phyloP scores from a whole-genome alignment of 2,329 filamentous ascomycete genomes.

The Aspergillus intermedius region DNA sequence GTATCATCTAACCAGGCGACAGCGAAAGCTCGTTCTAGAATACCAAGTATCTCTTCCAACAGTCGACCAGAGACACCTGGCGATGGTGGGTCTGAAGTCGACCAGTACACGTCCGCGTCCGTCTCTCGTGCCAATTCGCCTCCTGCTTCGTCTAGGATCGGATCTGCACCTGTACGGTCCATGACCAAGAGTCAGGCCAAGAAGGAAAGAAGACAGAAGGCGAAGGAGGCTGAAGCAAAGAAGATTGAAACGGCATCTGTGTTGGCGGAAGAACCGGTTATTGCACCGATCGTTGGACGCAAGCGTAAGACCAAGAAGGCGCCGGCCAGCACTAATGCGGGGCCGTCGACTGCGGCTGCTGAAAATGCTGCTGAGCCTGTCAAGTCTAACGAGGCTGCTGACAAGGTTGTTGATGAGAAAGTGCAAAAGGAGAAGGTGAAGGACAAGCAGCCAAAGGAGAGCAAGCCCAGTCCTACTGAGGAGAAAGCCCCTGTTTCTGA shows the following conservation, averaged over 20 bases:
- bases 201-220: slow-evolving; percentile 50
- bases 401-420: slow-evolving; percentile 18
- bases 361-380: slow-evolving; percentile 9
- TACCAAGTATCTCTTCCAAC: slow-evolving; percentile 46
- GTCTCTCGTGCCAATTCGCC: slow-evolving; percentile 56
- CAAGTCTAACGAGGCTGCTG: slow-evolving; percentile 11
- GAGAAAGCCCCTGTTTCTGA: slow-evolving; percentile 15
- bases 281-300: slow-evolving; percentile 57
- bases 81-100: slow-evolving; percentile 53
- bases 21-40: slow-evolving; percentile 26
- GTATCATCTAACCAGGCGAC: slow-evolving; percentile 24
- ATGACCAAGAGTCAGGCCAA: slow-evolving; percentile 59
- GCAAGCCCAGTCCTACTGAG: slow-evolving; percentile 12
- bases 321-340: slow-evolving; percentile 19
- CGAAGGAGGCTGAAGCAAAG: slow-evolving; percentile 40
- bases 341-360: slow-evolving; percentile 8
- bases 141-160: slow-evolving; percentile 46
- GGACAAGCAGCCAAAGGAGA: slow-evolving; percentile 18
- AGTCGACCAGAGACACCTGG: slow-evolving; percentile 57
- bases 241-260: slow-evolving; percentile 32
- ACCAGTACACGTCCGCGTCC: slow-evolving; percentile 53
- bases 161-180: slow-evolving; percentile 52
- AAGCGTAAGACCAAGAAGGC: slow-evolving; percentile 54
- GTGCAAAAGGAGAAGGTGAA: slow-evolving; percentile 19
- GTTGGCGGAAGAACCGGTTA: slow-evolving; percentile 45